A percentile compares a stretch with the other conserved stretches of the same genome.
These are phyloP conservation scores for Candida ficus DNA, from an alignment of 805 yeast genomes.

Conservation along the genomic window DNA sequence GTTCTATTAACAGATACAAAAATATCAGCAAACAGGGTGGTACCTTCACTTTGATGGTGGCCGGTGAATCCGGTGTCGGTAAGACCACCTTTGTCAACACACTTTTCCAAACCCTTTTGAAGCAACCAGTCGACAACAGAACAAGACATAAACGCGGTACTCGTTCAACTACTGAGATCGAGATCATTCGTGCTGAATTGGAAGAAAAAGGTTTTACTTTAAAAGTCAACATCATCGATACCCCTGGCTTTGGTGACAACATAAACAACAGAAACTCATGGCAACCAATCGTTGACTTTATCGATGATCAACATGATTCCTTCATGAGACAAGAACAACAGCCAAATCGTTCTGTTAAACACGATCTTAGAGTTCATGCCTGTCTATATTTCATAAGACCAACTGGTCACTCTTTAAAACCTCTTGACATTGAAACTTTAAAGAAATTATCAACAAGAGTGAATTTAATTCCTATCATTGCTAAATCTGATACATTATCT, in stretches of 20 bases:
- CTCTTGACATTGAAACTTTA: slow-evolving; percentile 86
- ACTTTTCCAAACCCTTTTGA: slow-evolving; percentile 68
- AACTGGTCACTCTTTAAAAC: slow-evolving; percentile 82
- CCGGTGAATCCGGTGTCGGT: slow-evolving; percentile 91
- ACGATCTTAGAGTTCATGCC: slow-evolving; percentile 86
- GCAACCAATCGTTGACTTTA: slow-evolving; percentile 82
- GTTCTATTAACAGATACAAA: slow-evolving; percentile 46
- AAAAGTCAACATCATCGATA: slow-evolving; percentile 77
- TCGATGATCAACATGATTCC: slow-evolving; percentile 86
- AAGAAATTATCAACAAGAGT: slow-evolving; percentile 74
- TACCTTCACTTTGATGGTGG: slow-evolving; percentile 73
- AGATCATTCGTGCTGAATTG: slow-evolving; percentile 70
- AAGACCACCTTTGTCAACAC: slow-evolving; percentile 90
- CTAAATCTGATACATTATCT: slow-evolving; percentile 23
- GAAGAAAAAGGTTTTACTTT: slow-evolving; percentile 81
- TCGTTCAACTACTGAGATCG: slow-evolving; percentile 72
- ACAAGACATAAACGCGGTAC: slow-evolving; percentile 49
- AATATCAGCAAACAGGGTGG: slow-evolving; percentile 73
- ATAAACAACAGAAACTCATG: slow-evolving; percentile 81
- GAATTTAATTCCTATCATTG: slow-evolving; percentile 80
- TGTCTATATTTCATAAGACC: slow-evolving; percentile 89
- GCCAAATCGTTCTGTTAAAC: slow-evolving; percentile 60
- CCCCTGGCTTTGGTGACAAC: slow-evolving; percentile 93
- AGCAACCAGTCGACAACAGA: slow-evolving; percentile 41
- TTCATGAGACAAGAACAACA: slow-evolving; percentile 93